Base-by-base conservation (phyloP, 148 eudicot species). In the Arctostaphylos glauca region DNA sequence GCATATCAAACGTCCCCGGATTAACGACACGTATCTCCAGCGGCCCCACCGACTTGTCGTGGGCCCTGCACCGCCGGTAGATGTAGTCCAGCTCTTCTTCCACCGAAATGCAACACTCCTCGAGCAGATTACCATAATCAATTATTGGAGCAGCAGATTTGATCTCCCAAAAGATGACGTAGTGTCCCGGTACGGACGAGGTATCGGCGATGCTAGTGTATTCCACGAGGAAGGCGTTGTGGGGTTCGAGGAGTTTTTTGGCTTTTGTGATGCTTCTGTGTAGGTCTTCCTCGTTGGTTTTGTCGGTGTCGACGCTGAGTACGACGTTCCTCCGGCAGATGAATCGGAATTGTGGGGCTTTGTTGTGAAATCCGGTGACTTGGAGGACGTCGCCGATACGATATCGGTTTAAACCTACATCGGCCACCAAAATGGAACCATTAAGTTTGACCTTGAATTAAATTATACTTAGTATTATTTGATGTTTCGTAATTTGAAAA, bases 321-420 rank as follows among this genome's bases (percentile, higher is more conserved):
- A 93, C 88, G 10, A 94, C 92, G 66, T 94, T 92, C 81, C 89
- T 90, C 47, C 98, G 79, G 81, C 98, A 91, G 18, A 94, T 89
- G 93, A 94, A 94, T 9, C 90, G 86, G 82, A 94, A 94, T 55
- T 92, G 94, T 23, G 98, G 98, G 19, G 96, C 89, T 55, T 83
- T 74, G 81, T 94, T 91, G 88, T 93, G 89, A 85, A 91, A 93
- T 64, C 96, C 93, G 0, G 90, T 90, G 66, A 93, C 96, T 85
- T 91, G 91, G 9, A 94, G 96, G 76, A 94, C 96, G 46, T 94
- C 98, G 0, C 98, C 96, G 25, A 94, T 89, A 1, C 94, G 89
- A 58, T 94, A 94, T 58, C 98, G 86, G 60, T 88, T 80, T 16
- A 94, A 83, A 9, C 98, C 98, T 94, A 80, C 2, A 46, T 47